phyloP scores from a whole-genome alignment of 2,329 filamentous ascomycete genomes.

The Talaromyces marneffei region DNA sequence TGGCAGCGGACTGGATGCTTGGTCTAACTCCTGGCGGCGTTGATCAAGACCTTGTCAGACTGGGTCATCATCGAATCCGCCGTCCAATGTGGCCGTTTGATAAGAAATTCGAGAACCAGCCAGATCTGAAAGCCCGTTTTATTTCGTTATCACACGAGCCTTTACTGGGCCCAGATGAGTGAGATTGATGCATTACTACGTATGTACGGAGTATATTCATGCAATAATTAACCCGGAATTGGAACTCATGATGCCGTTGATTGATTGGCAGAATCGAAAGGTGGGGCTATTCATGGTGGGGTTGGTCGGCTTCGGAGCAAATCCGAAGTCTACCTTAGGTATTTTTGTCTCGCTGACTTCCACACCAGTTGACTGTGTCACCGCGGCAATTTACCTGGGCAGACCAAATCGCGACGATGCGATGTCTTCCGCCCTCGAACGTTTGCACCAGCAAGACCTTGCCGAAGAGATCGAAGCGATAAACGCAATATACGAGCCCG shows the following conservation, averaged over 20 bases:
- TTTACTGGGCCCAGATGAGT: constrained; percentile 10
- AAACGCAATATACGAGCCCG: constrained; percentile 57
- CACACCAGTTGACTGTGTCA: no score
- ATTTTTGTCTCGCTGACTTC: neutral
- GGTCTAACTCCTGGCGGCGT: constrained; percentile 51
- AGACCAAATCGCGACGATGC: neutral
- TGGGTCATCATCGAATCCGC: constrained; percentile 45
- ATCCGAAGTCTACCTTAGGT: constrained; percentile 4
- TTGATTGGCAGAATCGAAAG: neutral
- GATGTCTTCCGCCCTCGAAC: constrained; percentile 20
- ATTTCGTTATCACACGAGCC: constrained; percentile 29
- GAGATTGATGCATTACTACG: neutral
- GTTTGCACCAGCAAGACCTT: constrained; percentile 34
- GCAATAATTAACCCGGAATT: no score
- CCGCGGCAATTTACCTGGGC: neutral
- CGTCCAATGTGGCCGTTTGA: constrained; percentile 50
- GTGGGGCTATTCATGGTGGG: neutral
- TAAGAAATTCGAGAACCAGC: constrained; percentile 26
- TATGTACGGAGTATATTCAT: no score
- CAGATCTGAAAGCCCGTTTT: constrained; percentile 33
- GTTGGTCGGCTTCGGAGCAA: constrained; percentile 10
- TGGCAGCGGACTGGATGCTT: constrained; percentile 52
- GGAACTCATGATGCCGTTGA: neutral
- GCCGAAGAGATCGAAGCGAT: constrained; percentile 45
- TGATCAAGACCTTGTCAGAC: constrained; percentile 46